Base-by-base conservation (phyloP, 306 rosid species). In the Cucumis sativus region DNA sequence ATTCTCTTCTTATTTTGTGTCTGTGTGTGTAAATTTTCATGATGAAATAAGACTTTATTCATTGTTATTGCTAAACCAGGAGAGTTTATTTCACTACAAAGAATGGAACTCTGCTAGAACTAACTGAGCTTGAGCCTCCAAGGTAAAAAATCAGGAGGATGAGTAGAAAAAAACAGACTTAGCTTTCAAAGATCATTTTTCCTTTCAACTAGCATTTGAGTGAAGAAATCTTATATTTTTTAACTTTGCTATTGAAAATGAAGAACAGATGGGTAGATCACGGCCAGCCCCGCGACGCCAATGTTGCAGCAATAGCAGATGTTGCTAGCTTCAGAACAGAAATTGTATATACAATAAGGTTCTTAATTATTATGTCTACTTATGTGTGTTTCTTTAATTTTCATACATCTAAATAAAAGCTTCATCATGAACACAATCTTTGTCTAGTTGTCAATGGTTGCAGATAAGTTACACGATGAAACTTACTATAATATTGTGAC, bases 281-380 rank as follows among this genome's bases (percentile, higher is more conserved):
- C 87, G 93, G 95, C 61, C 93, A 79, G 77, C 98, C 98, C 33
- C 89, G 93, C 6, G 96, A 97, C 54, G 97, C 98, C 64, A 81
- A 94, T 87, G 94, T 91, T 55, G 98, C 98, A 52, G 95, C 91
- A 35, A 84, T 94, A 59, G 95, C 96, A 37, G 95, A 88, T 81
- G 91, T 88, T 82, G 88, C 89, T 80, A 80, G 85, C 67, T 70
- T 80, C 65, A 81, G 98, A 83, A 77, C 81, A 77, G 82, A 87
- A 52, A 91, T 90, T 66, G 91, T 94, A n/a, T 94, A 91, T 80
- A 94, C 96, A 74, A 86, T 94, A 84, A 94, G 98, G 97, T 91
- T 65, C 58, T 33, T 28, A 28, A 28, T 47, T 68, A 59, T 75
- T 76, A 3, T 40, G 59, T 6, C 25, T 39, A 18, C 78, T 74